A percentile compares a stretch with the other conserved stretches of the same genome.
These are phyloP conservation scores for Pythium aristosporum DNA, from an alignment of 352 stramenopile species.

Conservation along the genomic window DNA sequence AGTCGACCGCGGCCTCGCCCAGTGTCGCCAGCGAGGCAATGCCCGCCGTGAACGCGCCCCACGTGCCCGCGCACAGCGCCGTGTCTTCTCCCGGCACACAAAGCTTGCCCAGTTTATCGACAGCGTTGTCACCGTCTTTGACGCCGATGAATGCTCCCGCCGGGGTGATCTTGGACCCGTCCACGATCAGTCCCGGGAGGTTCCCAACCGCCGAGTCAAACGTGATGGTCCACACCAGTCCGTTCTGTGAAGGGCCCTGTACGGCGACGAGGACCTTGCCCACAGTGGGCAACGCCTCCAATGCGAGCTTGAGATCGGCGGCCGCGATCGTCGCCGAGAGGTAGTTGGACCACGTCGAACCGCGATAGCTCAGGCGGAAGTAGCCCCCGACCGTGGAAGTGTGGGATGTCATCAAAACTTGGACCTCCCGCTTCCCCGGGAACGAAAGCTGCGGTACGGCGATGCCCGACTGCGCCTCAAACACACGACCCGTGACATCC, in stretches of 20 bases:
- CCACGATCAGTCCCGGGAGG: conserved; percentile 42
- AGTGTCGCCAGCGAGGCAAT: conserved; percentile 36
- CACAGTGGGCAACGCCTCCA: conserved; percentile 66
- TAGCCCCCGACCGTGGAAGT: conserved; percentile 45
- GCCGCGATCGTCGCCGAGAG: conserved; percentile 41
- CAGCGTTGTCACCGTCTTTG: conserved; percentile 81
- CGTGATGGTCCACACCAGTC: conserved; percentile 73
- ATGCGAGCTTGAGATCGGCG: conserved; percentile 45
- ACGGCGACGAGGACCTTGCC: conserved; percentile 51
- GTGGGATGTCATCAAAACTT: conserved; percentile 69
- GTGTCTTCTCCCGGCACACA: conserved; percentile 48
- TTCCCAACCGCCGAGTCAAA: conserved; percentile 76
- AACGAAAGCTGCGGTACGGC: conserved; percentile 39
- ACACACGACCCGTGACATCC: conserved; percentile 41
- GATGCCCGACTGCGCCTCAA: conserved; percentile 50
- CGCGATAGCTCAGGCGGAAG: conserved; percentile 75
- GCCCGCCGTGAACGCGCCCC: conserved; percentile 33
- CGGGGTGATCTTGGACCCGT: conserved; percentile 61
- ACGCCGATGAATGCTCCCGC: conserved; percentile 43
- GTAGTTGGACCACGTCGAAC: conserved; percentile 68
- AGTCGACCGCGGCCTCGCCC: conserved; percentile 61
- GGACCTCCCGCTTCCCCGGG: conserved; percentile 66
- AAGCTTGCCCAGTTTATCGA: conserved; percentile 36
- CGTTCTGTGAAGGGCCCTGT: conserved; percentile 33
- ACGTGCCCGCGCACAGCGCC: conserved; percentile 43